phyloP scores from a whole-genome alignment of 805 yeast genomes.

The Brettanomyces sp. region DNA sequence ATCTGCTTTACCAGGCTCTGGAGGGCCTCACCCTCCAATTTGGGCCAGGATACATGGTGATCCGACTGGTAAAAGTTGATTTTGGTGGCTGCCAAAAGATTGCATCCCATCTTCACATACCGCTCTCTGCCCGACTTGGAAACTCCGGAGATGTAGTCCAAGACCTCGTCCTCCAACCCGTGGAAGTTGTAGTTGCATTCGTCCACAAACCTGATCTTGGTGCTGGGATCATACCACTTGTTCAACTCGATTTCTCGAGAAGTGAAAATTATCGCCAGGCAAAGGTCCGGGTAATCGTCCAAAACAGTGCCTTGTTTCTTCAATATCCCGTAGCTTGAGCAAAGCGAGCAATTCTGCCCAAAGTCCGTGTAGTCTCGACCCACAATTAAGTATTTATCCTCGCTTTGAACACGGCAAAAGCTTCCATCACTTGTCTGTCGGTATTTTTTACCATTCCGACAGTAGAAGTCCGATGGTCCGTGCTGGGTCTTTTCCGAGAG shows the following conservation, averaged over 20 bases:
- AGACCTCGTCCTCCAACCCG: conserved; percentile 22
- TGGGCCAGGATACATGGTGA: conserved; percentile 41
- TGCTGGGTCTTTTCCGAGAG: conserved; percentile 9
- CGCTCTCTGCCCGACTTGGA: conserved; percentile 12
- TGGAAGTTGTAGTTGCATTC: conserved; percentile 27
- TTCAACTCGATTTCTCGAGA: conserved; percentile 40
- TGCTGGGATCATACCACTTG: conserved; percentile 38
- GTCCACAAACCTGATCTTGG: conserved; percentile 29
- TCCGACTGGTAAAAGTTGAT: conserved; percentile 47
- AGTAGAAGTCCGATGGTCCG: conserved; percentile 16
- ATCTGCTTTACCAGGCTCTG: conserved; percentile 28
- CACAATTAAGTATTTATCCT: conserved; percentile 38
- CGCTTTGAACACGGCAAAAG: conserved; percentile 39
- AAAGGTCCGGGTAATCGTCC: conserved; percentile 29
- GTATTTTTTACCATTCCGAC: conserved; percentile 39
- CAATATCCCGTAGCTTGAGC: conserved; percentile 37
- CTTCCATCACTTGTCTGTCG: conserved; percentile 34
- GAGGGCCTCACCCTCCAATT: conserved; percentile 36
- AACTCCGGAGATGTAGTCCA: conserved; percentile 24
- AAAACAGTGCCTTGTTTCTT: conserved; percentile 30
- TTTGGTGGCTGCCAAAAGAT: conserved; percentile 35
- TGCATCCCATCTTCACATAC: conserved; percentile 34
- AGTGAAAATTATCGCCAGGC: conserved; percentile 38
- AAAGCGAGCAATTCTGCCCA: conserved; percentile 26
- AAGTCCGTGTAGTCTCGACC: conserved; percentile 19